phyloP scores from a whole-genome alignment of 2,329 filamentous ascomycete species.

The Colletotrichum simmondsii region DNA sequence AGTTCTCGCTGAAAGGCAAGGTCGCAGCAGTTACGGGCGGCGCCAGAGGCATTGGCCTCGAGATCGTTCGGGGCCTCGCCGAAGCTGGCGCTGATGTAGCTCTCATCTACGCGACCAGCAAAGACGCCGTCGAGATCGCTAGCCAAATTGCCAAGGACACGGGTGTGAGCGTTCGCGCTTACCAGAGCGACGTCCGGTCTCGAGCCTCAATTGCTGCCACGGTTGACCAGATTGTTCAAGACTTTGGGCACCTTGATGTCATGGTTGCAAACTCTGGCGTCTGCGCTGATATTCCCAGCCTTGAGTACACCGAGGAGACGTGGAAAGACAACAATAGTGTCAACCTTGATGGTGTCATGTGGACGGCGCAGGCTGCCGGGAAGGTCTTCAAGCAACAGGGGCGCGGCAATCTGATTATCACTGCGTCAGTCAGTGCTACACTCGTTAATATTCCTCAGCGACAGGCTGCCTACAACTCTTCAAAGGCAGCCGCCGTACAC shows the following conservation, averaged over 20 bases:
- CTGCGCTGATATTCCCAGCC: neutral
- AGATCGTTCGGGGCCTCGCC: neutral
- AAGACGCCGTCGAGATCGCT: neutral
- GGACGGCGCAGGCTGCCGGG: neutral
- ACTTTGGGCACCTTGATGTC: neutral
- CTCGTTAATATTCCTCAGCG: neutral
- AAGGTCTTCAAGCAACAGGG: neutral
- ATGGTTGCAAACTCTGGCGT: neutral
- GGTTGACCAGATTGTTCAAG: neutral
- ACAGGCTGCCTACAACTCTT: neutral
- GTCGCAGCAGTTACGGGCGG: neutral
- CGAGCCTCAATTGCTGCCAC: neutral
- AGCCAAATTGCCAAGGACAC: neutral
- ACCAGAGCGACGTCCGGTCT: neutral
- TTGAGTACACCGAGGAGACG: neutral
- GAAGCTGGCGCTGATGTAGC: neutral
- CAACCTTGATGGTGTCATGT: neutral
- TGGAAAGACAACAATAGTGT: neutral
- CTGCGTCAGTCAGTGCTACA: neutral
- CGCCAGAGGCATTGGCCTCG: neutral
- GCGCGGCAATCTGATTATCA: neutral
- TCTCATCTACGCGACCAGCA: neutral
- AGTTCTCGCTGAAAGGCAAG: neutral
- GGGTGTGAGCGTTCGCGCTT: neutral
- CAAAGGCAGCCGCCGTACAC: neutral